Percentiles rank a stretch among this genome's conserved stretches.
Conservation (phyloP, 306 rosid genomes). For the Corylus avellana region DNA sequence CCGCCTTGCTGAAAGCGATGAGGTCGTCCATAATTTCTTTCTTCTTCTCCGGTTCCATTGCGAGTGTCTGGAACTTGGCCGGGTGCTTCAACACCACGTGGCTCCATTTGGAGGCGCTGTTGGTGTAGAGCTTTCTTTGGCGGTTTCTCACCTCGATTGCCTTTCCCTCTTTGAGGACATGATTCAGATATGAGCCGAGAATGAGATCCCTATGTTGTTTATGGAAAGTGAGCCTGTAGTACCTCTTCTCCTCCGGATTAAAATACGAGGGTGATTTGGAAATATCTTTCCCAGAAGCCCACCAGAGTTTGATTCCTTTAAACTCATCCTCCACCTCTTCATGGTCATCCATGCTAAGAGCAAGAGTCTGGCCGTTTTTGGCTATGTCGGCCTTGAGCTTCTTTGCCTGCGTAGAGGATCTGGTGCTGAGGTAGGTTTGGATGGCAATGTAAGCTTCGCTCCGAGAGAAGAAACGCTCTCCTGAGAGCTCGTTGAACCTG, state of each 20-base stretch:
- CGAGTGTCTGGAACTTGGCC: constrained; percentile 63
- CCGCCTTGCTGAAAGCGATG: constrained; percentile 50
- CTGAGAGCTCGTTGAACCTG: constrained; percentile 77
- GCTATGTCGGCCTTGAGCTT: constrained; percentile 70
- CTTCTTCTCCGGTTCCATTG: constrained; percentile 58
- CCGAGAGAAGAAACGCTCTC: constrained; percentile 64
- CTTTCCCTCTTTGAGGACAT: constrained; percentile 63
- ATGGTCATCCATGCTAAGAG: constrained; percentile 87
- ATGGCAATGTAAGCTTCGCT: constrained; percentile 81
- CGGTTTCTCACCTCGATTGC: constrained; percentile 52
- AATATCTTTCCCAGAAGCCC: constrained; percentile 63
- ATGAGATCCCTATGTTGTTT: constrained; percentile 52
- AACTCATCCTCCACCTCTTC: constrained; percentile 77
- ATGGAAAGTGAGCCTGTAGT: constrained; percentile 68
- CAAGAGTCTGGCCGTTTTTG: constrained; percentile 56
- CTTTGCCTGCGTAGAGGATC: constrained; percentile 68
- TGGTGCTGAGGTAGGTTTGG: constrained; percentile 67
- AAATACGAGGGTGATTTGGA: constrained; percentile 43
- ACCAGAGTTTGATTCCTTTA: constrained; percentile 71
- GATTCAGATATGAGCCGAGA: constrained; percentile 41
- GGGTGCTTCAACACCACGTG: constrained; percentile 78
- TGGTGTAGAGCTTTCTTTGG: constrained; percentile 72
- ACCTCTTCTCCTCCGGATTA: constrained; percentile 58
- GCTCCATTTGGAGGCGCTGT: constrained; percentile 58
- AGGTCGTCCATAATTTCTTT: constrained; percentile 57